Evolutionary conservation across 805 yeast genomes (phyloP).

Genomic region (Tetrapisispora namnaoensis): DNA sequence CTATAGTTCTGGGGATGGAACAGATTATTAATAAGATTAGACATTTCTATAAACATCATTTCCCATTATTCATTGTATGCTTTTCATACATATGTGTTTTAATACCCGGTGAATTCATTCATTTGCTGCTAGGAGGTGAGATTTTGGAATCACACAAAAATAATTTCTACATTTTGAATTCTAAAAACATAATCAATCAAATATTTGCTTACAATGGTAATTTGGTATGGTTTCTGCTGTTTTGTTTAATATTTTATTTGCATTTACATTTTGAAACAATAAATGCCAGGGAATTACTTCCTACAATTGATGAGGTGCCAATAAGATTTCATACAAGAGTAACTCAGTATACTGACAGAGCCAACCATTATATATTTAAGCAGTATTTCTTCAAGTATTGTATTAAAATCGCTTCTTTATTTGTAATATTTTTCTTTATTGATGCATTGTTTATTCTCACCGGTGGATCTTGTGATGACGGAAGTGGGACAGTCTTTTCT

Average conservation of each 20-base stretch:
- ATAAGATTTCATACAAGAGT: neutral
- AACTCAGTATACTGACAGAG: neutral
- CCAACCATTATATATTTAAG: constrained; percentile 6
- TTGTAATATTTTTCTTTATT: constrained; percentile 22
- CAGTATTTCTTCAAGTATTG: constrained; percentile 20
- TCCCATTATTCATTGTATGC: neutral
- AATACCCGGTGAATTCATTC: neutral
- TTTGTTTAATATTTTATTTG: constrained; percentile 13
- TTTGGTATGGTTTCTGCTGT: constrained; percentile 20
- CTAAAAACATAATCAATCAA: constrained; percentile 24
- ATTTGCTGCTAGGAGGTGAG: neutral
- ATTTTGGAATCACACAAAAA: constrained; percentile 5
- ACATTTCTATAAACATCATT: neutral
- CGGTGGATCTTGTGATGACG: constrained; percentile 28
- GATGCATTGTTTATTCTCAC: constrained; percentile 27
- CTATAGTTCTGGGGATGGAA: neutral
- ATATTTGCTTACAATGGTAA: constrained; percentile 33
- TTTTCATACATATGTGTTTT: neutral
- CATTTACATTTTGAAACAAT: constrained; percentile 11
- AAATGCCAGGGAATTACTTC: constrained; percentile 6
- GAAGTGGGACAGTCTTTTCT: constrained; percentile 22
- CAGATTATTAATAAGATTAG: neutral
- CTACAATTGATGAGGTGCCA: constrained; percentile 2
- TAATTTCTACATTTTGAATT: constrained; percentile 16
- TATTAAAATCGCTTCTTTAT: constrained; percentile 19